A percentile compares a stretch with the other conserved stretches of the same genome.
Conservation (phyloP, 2,329 filamentous ascomycete species). For the Apiospora malaysiana region DNA sequence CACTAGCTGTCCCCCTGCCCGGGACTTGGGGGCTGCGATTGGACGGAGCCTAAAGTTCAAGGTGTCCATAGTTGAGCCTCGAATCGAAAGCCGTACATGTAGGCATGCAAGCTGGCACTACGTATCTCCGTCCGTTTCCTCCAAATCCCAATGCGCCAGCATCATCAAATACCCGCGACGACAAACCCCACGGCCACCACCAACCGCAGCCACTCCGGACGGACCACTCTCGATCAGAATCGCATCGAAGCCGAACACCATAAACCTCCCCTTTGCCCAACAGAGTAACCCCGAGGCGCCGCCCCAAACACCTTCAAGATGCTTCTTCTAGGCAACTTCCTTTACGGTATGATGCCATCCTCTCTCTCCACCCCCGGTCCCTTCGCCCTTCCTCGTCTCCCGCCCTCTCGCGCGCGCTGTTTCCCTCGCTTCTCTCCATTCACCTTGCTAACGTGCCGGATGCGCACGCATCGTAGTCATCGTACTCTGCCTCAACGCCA, state of each 20-base stretch:
- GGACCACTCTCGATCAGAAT: neutral
- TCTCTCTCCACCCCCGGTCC: constrained; percentile 20
- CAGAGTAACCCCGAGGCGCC: neutral
- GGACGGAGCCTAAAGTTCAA: neutral
- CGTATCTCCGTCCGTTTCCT: neutral
- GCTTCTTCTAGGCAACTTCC: constrained; percentile 73
- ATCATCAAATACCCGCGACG: neutral
- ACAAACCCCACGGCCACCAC: neutral
- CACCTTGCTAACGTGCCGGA: neutral
- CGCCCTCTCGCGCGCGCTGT: neutral
- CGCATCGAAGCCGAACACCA: neutral
- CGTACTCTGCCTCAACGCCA: constrained; percentile 89
- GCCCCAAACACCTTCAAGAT: constrained; percentile 46
- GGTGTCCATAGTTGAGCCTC: neutral
- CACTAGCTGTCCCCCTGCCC: neutral
- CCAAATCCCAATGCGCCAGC: constrained; percentile 1
- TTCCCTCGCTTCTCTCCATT: no score
- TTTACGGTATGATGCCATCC: constrained; percentile 65
- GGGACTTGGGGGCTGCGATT: neutral
- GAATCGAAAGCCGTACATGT: no score
- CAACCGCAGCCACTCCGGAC: neutral
- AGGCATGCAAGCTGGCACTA: constrained; percentile 10
- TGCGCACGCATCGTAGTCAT: constrained; percentile 60
- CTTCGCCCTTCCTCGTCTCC: no score
- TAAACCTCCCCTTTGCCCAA: no score